Conservation (phyloP, 1,139 yeast genomes). For the Candida glucosophila region DNA sequence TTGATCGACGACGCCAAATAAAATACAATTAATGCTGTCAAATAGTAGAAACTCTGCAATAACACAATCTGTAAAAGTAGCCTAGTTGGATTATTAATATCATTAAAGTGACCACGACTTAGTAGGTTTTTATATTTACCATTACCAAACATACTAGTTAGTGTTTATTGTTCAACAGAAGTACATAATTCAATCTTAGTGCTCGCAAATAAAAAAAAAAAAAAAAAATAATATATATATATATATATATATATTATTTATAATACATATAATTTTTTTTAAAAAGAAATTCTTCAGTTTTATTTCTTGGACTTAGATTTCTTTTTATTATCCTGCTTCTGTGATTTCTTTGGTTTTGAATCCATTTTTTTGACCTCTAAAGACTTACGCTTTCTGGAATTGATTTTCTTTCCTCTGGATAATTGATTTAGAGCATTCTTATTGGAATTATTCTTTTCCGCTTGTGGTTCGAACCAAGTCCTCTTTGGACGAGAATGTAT, state of each 20-base stretch:
- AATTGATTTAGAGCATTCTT: slow-evolving; percentile 37
- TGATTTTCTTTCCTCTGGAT: slow-evolving; percentile 34
- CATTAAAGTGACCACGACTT: slow-evolving; percentile 16
- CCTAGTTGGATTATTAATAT: slow-evolving; percentile 30
- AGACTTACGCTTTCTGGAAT: slow-evolving; percentile 55
- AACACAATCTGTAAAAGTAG: slow-evolving; percentile 48
- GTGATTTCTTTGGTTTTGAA: slow-evolving; percentile 58
- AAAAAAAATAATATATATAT: no score
- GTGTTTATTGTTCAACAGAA: no score
- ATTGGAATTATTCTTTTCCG: slow-evolving; percentile 51
- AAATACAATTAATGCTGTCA: slow-evolving; percentile 51
- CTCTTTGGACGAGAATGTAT: slow-evolving; percentile 86
- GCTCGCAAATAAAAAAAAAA: no score
- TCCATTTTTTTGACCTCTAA: slow-evolving; percentile 39
- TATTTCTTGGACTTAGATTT: slow-evolving; percentile 7
- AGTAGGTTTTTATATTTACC: slow-evolving; percentile 21
- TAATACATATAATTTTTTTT: no score
- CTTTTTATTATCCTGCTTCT: slow-evolving; percentile 33
- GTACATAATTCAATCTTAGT: no score
- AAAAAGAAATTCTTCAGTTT: no score
- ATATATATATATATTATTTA: no score
- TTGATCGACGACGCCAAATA: slow-evolving; percentile 48
- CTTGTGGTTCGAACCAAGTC: slow-evolving; percentile 88
- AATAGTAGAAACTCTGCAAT: slow-evolving; percentile 59
- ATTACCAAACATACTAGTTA: no score